Base-by-base conservation (phyloP, 441 rosid species). In the Bruguiera hainesii region DNA sequence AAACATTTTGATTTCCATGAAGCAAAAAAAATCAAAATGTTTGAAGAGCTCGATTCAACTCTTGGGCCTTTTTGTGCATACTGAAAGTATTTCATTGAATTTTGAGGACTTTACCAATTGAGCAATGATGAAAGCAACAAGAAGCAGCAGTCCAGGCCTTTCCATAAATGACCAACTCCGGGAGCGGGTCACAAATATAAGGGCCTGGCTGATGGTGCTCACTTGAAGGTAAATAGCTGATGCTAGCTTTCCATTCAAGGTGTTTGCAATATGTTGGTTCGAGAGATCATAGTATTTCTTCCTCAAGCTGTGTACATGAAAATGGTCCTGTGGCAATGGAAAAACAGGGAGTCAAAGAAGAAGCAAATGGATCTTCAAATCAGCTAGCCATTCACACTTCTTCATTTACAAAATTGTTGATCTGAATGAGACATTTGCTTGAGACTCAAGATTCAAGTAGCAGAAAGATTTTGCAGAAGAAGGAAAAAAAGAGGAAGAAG, bases 141-240 rank as follows among this genome's bases (percentile, higher is more conserved):
- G 6, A 49, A 93, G 76, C 20, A 81, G 76, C 56, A 76, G 13
- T 31, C 93, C 96, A 39, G 97, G 98, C 61, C 96, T 85, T 75
- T 93, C 98, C 6, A 46, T 6, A 60, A 11, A 93, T 6, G 98
- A 94, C 98, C 97, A 94, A 87, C 97, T 79, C 60, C 96, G 82
- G 1, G 98, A 94, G 35, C 98, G 78, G 55, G 96, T 90, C 28
- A 89, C 98, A 31, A 89, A 89, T 66, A 93, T 93, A 39, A 89
- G 73, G 59, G 98, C 93, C 79, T 93, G 98, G 73, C 98, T 93
- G 74, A 89, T 93, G 30, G 86, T 93, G 83, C 98, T 93, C 57
- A 93, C 96, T 90, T 90, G 98, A 31, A 93, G 85, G 75, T 93
- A 90, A 23, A 93, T 65, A 53, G 96, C 97, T 58, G 93, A 86